phyloP scores from a whole-genome alignment of 2,329 filamentous ascomycete species.

The Fusarium guadeloupense region DNA sequence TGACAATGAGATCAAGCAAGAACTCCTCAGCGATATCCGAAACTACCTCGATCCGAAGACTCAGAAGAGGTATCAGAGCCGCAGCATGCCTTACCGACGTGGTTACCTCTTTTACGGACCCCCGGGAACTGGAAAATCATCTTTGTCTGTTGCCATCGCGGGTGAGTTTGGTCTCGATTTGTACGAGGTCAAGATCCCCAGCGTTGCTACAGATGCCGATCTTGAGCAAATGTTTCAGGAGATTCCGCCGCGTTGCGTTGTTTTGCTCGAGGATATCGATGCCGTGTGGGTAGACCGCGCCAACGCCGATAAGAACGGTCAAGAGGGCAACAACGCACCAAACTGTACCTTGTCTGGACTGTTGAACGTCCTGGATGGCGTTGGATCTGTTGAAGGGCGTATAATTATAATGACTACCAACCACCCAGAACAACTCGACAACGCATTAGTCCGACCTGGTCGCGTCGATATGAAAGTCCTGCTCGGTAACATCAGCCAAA shows the following conservation, averaged over 20 bases:
- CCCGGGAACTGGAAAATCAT: conserved; percentile 69
- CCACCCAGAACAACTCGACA: conserved; percentile 69
- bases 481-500: conserved; percentile 60
- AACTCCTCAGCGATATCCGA: conserved; percentile 59
- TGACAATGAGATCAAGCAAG: conserved; percentile 56
- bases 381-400: conserved; percentile 73
- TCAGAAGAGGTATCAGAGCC: conserved; percentile 68
- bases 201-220: conserved; percentile 59
- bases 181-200: conserved; percentile 60
- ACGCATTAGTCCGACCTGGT: conserved; percentile 71
- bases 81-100: conserved; percentile 52
- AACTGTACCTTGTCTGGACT: conserved; percentile 69
- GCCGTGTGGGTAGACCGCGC: conserved; percentile 49
- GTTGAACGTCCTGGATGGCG: conserved; percentile 76
- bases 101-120: conserved; percentile 74
- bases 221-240: conserved; percentile 62
- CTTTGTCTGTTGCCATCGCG: conserved; percentile 61
- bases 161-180: conserved; percentile 61
- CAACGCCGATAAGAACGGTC: conserved; percentile 18
- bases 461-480: conserved; percentile 71
- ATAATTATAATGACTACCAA: conserved; percentile 81
- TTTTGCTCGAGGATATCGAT: conserved; percentile 66
- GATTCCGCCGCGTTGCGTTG: conserved; percentile 62
- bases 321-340: conserved; percentile 28
- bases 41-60: conserved; percentile 61